Evolutionary conservation across 768 basidiomycete species (phyloP).

Genomic region (Termitomyces sp.): DNA sequence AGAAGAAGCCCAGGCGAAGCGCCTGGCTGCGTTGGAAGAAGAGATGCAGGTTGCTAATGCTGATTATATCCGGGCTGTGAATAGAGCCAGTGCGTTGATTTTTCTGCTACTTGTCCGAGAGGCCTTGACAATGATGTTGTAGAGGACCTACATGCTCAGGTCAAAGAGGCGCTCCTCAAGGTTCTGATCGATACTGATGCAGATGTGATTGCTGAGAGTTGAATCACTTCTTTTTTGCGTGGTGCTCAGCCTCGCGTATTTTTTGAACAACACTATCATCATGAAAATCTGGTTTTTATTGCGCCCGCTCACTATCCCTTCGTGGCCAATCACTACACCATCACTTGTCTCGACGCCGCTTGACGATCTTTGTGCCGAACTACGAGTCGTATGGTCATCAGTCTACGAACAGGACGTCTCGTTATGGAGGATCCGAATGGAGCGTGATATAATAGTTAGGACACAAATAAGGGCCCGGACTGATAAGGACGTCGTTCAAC

Average conservation of each 20-base stretch:
- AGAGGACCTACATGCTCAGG: slow-evolving; percentile 62
- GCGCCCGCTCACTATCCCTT: background rate
- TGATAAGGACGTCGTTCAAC: background rate
- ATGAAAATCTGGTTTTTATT: background rate
- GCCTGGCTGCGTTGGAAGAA: slow-evolving; percentile 64
- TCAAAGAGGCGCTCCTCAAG: slow-evolving; percentile 52
- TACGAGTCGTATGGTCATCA: background rate
- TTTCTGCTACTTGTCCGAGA: background rate
- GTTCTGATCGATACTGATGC: slow-evolving; percentile 56
- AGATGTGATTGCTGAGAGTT: slow-evolving; percentile 14
- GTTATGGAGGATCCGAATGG: background rate
- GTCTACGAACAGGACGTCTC: background rate
- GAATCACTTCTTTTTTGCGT: slow-evolving; percentile 29
- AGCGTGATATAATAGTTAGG: background rate
- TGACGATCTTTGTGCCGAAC: background rate
- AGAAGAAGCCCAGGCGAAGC: slow-evolving; percentile 72
- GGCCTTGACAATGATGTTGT: background rate
- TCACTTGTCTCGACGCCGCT: too few relatives aligned
- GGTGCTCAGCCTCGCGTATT: slow-evolving; percentile 10
- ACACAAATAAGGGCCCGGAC: too few relatives aligned
- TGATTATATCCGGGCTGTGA: slow-evolving; percentile 71
- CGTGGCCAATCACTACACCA: background rate
- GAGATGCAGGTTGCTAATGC: slow-evolving; percentile 72
- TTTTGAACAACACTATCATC: background rate
- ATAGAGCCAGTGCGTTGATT: slow-evolving; percentile 65